phyloP scores from a whole-genome alignment of 192 early-diverging fungal species.

The Haplosporangium gracile region DNA sequence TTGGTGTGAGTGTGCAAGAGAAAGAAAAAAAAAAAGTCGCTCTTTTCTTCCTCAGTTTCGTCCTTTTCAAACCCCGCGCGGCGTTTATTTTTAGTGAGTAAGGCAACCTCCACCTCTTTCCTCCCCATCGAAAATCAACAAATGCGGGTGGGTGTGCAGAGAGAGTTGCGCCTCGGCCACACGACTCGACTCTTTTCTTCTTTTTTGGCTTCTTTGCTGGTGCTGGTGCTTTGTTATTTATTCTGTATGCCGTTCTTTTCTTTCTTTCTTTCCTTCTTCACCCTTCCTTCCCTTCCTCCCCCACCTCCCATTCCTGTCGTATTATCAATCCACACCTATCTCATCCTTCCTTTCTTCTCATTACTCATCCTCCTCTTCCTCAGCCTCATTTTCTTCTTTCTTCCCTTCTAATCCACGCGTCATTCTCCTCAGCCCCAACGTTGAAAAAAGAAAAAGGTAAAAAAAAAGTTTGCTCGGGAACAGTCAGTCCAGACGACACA shows the following conservation, averaged over 20 bases:
- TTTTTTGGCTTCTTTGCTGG: background rate
- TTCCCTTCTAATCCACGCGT: constrained; percentile 1
- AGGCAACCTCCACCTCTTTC: background rate
- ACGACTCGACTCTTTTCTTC: constrained; percentile 9
- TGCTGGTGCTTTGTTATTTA: background rate
- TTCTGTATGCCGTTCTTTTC: background rate
- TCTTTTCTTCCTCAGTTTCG: too few species aligned
- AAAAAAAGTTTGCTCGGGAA: background rate
- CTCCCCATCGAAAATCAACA: background rate
- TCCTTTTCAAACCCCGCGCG: too few species aligned
- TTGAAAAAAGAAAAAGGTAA: constrained; percentile 6
- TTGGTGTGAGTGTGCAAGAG: too few species aligned
- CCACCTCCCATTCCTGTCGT: background rate
- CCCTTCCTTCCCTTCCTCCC: background rate
- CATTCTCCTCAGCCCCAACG: constrained; percentile 4
- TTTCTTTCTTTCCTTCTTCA: background rate
- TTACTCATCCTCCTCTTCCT: constrained; percentile 2
- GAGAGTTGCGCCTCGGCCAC: constrained; percentile 1
- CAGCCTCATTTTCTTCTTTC: background rate
- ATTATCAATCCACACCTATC: background rate
- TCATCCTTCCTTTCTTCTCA: background rate
- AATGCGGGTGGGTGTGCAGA: too few species aligned
- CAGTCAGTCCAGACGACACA: background rate
- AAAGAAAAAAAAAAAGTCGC: too few species aligned
- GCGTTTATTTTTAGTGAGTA: too few species aligned